phyloP scores from a whole-genome alignment of 2,329 filamentous ascomycete species.

The Apiospora malaysiana region DNA sequence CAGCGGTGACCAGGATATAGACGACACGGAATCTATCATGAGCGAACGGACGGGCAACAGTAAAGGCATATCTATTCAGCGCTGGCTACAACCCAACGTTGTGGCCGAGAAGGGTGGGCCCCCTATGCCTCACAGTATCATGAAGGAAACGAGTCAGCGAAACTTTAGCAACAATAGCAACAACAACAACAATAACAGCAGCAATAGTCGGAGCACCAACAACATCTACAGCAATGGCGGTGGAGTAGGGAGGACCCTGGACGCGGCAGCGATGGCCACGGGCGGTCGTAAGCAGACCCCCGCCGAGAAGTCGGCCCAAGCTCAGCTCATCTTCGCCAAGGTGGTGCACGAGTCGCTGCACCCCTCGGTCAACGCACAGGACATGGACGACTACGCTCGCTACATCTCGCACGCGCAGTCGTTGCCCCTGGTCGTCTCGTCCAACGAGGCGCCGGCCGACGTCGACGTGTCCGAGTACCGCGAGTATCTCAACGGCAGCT shows the following conservation, averaged over 20 bases:
- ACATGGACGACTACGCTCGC: constrained; percentile 84
- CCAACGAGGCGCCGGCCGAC: constrained; percentile 67
- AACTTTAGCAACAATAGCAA: constrained; percentile 30
- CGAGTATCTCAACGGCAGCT: constrained; percentile 77
- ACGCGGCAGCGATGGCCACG: constrained; percentile 41
- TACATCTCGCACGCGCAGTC: constrained; percentile 91
- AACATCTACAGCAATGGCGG: neutral
- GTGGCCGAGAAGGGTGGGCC: constrained; percentile 37
- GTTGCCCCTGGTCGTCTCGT: constrained; percentile 81
- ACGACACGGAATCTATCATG: constrained; percentile 46
- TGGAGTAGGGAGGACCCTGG: constrained; percentile 17
- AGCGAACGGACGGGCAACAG: constrained; percentile 46
- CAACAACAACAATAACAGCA: constrained; percentile 23
- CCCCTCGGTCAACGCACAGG: constrained; percentile 76
- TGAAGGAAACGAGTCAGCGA: constrained; percentile 53
- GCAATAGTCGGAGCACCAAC: constrained; percentile 25
- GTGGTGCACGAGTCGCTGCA: constrained; percentile 86
- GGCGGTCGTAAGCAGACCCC: constrained; percentile 56
- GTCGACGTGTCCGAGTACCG: constrained; percentile 71
- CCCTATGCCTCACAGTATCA: constrained; percentile 54
- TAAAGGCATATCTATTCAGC: constrained; percentile 61
- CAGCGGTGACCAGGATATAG: constrained; percentile 45
- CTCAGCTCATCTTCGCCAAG: constrained; percentile 88
- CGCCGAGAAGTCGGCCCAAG: constrained; percentile 79
- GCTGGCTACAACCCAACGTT: constrained; percentile 62